phyloP scores from a whole-genome alignment of 139 green algal genomes.

The Chlorella sp. region DNA sequence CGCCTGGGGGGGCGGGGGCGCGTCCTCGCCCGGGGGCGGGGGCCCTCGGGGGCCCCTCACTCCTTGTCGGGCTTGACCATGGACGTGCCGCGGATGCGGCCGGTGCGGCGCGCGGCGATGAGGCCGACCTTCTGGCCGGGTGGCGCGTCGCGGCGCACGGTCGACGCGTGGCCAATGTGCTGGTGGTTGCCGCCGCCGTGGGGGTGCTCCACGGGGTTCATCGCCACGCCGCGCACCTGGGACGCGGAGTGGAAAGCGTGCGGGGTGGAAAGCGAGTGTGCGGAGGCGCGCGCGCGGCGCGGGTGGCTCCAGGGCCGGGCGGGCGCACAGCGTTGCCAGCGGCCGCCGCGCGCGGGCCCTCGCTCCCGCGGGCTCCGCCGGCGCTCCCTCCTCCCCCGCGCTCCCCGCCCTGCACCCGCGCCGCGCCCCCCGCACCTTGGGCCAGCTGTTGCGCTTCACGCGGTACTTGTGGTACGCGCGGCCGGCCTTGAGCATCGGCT shows the following conservation, averaged over 20 bases:
- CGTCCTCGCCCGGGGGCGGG: no score
- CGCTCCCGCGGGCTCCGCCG: no score
- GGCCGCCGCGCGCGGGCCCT: no score
- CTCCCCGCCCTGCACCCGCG: no score
- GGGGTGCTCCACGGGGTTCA: constrained; percentile 99
- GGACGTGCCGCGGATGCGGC: constrained; percentile 44
- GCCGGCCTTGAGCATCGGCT: constrained; percentile 99
- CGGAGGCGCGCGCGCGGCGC: no score
- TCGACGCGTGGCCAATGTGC: constrained; percentile 99
- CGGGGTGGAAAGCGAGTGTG: no score
- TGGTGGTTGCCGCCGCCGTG: constrained; percentile 99
- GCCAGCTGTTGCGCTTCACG: constrained; percentile 94
- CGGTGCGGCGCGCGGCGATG: constrained; percentile 83
- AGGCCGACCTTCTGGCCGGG: constrained; percentile 84
- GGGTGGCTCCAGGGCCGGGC: no score
- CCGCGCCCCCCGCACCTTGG: constrained; percentile 58
- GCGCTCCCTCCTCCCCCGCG: no score
- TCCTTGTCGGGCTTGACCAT: constrained; percentile 51
- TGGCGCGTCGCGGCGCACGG: constrained; percentile 85
- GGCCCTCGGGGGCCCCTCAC: no score
- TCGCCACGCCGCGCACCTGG: constrained; percentile 97
- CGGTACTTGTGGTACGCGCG: constrained; percentile 97
- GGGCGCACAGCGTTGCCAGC: no score
- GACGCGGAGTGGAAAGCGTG: not conserved
- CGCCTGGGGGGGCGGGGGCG: no score